Evolutionary conservation across 2,329 filamentous ascomycete genomes (phyloP), one percentile per base, ranked within the genome.

Genomic region (Septoria petroselini): DNA sequence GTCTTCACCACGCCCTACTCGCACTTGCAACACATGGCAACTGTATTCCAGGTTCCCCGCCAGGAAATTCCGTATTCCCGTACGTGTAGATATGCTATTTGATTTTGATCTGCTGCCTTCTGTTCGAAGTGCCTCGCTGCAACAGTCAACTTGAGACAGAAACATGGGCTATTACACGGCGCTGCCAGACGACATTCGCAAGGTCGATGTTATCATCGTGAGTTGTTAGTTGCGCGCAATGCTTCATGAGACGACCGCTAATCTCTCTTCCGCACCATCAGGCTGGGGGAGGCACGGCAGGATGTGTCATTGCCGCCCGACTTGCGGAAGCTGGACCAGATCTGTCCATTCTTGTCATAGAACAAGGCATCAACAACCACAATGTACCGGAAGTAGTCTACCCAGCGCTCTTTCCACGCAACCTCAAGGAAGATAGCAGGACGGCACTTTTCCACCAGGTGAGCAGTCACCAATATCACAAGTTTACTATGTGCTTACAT

Each of bases 261-360:
- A 29, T 38, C n/a, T 14, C 23, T 42, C 7, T n/a, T n/a, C n/a
- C n/a, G n/a, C n/a, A n/a, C n/a, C n/a, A n/a, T 27, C 9, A 27
- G 23, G 19, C 8, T 17, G 9, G 4, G 21, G 75, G 75, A 52
- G 76, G 75, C 12, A 70, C 73, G 7, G 72, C 76, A 42, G 76
- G 73, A 21, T 75, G 76, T 58, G 70, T 78, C n/a, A 64, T 78
- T 25, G 76, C 78, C 12, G 71, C 68, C 4, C 69, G 78, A 39
- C 70, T 81, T 1, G 74, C 77, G 4, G 73, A 75, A 43, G 75
- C 76, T 0, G 72, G 77, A 46, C 76, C 76, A 0, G 65, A 67
- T n/a, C 64, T 80, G 3, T 72, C 71, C 7, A 73, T 81, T 38
- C 66, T 81, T 9, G 66, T 82, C 6, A 72, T 81, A 41, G 79